Conservation (phyloP, 1,284 basidiomycete genomes). For the Cryptococcus maquisensis region DNA sequence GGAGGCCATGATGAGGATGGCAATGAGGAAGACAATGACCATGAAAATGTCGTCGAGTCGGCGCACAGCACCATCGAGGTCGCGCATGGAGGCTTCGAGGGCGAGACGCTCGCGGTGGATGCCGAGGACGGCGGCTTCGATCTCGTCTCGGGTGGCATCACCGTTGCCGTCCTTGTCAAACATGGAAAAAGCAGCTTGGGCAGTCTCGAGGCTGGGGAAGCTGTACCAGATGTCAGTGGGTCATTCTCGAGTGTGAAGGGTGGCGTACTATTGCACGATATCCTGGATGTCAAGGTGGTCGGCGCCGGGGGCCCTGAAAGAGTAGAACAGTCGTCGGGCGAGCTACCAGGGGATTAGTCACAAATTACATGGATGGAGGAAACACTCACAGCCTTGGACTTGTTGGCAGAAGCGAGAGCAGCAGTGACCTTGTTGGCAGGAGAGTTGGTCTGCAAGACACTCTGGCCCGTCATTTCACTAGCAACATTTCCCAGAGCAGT, state of each 20-base stretch:
- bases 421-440: constrained; percentile 76
- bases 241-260: neutral
- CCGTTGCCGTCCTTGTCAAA: constrained; percentile 84
- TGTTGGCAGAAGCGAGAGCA: constrained; percentile 73
- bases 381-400: constrained; percentile 62
- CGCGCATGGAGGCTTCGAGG: constrained; percentile 81
- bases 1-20: constrained; percentile 68
- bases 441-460: constrained; percentile 81
- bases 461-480: constrained; percentile 55
- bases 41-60: constrained; percentile 56
- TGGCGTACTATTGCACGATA: constrained; percentile 58
- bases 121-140: constrained; percentile 73
- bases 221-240: constrained; percentile 7
- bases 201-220: constrained; percentile 66
- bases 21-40: constrained; percentile 58
- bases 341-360: constrained; percentile 51
- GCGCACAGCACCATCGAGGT: constrained; percentile 83
- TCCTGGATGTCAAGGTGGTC: constrained; percentile 65
- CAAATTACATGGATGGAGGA: neutral
- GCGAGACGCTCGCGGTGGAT: constrained; percentile 80
- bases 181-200: constrained; percentile 62
- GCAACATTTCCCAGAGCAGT: constrained; percentile 69
- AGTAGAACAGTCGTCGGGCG: constrained; percentile 80
- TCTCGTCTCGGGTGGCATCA: constrained; percentile 68
- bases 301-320: constrained; percentile 64